A percentile compares a stretch with the other conserved stretches of the same genome.
Conservation (phyloP, 768 basidiomycete species). For the Podaxis mareebaensis region DNA sequence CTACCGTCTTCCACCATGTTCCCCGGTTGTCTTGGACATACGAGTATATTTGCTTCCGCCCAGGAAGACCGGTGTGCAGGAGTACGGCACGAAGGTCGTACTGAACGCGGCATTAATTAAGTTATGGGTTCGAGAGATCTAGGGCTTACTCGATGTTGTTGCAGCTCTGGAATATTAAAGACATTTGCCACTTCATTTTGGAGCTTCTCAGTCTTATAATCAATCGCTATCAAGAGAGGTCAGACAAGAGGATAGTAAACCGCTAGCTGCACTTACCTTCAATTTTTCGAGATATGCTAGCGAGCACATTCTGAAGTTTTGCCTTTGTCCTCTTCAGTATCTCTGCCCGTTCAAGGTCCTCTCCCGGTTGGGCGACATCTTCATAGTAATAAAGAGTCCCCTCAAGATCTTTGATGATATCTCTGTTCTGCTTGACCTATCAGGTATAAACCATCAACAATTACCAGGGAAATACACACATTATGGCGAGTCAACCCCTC, state of each 20-base stretch:
- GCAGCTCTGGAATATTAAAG: slow-evolving; percentile 67
- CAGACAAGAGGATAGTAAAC: not conserved
- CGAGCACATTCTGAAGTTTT: slow-evolving; percentile 55
- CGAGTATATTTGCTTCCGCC: slow-evolving; percentile 76
- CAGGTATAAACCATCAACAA: not conserved
- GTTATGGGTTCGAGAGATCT: not conserved
- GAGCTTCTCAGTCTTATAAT: slow-evolving; percentile 46
- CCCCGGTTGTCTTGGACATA: slow-evolving; percentile 67
- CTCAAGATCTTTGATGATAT: slow-evolving; percentile 61
- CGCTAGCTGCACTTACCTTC: slow-evolving; percentile 40
- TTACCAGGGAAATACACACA: slow-evolving; percentile 38
- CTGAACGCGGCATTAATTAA: slow-evolving; percentile 33
- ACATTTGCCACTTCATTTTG: slow-evolving; percentile 44
- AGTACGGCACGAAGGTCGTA: slow-evolving; percentile 82
- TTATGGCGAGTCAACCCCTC: slow-evolving; percentile 52
- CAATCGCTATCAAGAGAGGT: slow-evolving; percentile 44
- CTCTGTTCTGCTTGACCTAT: slow-evolving; percentile 47
- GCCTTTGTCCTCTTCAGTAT: slow-evolving; percentile 42
- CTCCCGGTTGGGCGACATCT: slow-evolving; percentile 53
- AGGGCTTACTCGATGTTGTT: slow-evolving; percentile 52
- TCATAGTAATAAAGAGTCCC: slow-evolving; percentile 73
- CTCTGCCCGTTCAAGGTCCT: slow-evolving; percentile 45
- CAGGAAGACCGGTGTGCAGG: slow-evolving; percentile 75
- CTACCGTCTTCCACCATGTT: slow-evolving; percentile 82
- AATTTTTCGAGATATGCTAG: slow-evolving; percentile 51